Conservation (phyloP, 1,139 yeast species). For the Lodderomyces parapsilosis region DNA sequence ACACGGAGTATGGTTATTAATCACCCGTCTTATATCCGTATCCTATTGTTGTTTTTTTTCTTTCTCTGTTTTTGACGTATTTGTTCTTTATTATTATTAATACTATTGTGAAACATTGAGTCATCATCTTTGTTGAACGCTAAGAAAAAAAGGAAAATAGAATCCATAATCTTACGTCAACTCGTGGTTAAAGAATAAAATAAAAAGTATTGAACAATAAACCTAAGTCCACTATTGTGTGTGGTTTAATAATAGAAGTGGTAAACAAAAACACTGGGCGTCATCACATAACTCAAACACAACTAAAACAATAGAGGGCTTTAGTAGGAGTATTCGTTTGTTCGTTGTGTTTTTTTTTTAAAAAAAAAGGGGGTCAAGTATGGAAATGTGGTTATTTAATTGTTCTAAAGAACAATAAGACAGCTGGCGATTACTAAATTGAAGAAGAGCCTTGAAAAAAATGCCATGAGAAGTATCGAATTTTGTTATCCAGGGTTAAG, state of each 20-base stretch:
- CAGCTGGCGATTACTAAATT: too few relatives aligned
- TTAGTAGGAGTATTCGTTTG: too few relatives aligned
- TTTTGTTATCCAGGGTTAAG: too few relatives aligned
- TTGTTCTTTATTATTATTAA: too few relatives aligned
- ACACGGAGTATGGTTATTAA: neutral
- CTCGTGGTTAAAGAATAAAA: too few relatives aligned
- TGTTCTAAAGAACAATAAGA: neutral
- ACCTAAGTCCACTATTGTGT: neutral
- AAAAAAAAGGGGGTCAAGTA: neutral
- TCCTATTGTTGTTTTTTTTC: neutral
- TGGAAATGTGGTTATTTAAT: neutral
- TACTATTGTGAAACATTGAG: neutral
- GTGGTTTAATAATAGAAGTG: neutral
- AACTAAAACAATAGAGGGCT: too few relatives aligned
- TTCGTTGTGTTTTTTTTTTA: too few relatives aligned
- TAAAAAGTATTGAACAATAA: neutral
- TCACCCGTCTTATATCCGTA: neutral
- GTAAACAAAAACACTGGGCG: neutral
- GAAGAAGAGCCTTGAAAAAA: too few relatives aligned
- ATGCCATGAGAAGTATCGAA: too few relatives aligned
- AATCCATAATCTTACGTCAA: neutral
- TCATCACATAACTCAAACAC: too few relatives aligned
- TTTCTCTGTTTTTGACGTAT: neutral
- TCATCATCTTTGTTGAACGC: neutral
- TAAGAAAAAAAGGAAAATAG: neutral